Evolutionary conservation across 805 yeast genomes (phyloP).

Genomic region (Candida ovalis): DNA sequence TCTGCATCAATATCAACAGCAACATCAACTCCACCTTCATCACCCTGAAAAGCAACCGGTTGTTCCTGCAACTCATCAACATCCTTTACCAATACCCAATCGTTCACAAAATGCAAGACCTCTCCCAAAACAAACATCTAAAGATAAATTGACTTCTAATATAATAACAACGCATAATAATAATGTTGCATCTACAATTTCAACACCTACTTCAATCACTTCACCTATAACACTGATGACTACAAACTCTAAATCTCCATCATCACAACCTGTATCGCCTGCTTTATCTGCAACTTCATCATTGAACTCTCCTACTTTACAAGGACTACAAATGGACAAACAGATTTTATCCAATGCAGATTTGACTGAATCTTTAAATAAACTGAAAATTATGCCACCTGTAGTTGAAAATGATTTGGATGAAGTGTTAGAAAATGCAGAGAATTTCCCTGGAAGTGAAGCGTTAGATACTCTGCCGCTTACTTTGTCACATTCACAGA

Average conservation of each 20-base stretch:
- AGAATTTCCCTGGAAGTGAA: conserved; percentile 1
- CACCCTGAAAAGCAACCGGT: not conserved
- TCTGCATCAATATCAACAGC: not conserved
- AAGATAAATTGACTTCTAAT: not conserved
- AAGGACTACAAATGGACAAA: conserved; percentile 7
- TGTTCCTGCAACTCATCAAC: not conserved
- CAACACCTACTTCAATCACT: not conserved
- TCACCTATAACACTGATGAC: not conserved
- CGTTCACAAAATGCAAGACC: conserved; percentile 8
- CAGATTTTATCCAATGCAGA: conserved; percentile 18
- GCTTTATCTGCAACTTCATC: conserved; percentile 17
- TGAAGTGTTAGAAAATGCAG: conserved; percentile 24
- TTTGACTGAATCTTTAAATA: conserved; percentile 21
- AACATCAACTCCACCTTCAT: not conserved
- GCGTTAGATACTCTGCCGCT: not conserved
- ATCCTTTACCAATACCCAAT: conserved; percentile 14
- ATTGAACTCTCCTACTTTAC: conserved; percentile 14
- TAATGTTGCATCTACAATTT: not conserved
- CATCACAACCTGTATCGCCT: conserved; percentile 16
- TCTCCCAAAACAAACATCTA: conserved; percentile 3
- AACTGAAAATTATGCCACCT: conserved; percentile 30
- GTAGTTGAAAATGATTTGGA: conserved; percentile 32
- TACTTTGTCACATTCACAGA: not conserved
- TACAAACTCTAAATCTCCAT: conserved; percentile 5
- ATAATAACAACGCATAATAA: not conserved